Percentiles rank a stretch among this genome's conserved stretches.
These are phyloP conservation scores for Zalaria obscura DNA, from an alignment of 2,329 filamentous ascomycete species.

Conservation along the genomic window DNA sequence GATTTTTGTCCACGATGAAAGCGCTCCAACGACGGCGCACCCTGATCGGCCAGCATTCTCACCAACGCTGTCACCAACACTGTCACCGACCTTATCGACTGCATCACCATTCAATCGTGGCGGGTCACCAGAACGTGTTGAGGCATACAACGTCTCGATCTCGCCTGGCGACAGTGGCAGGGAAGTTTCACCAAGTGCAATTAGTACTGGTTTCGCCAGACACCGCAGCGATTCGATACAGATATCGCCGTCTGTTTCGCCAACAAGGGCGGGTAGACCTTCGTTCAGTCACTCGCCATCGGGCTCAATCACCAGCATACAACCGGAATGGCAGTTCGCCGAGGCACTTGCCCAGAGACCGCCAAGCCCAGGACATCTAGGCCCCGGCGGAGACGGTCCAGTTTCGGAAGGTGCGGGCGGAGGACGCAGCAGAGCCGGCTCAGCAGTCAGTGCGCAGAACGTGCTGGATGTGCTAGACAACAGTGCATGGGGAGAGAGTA, in stretches of 20 bases:
- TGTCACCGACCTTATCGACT: not conserved
- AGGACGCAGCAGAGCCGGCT: slow-evolving; percentile 46
- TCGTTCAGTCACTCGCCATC: slow-evolving; percentile 6
- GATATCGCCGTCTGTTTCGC: slow-evolving; percentile 15
- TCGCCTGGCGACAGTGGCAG: not conserved
- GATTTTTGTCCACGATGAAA: slow-evolving; percentile 75
- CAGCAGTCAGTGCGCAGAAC: slow-evolving; percentile 58
- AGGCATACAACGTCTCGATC: not conserved
- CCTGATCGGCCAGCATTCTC: slow-evolving; percentile 17
- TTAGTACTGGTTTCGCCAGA: not conserved
- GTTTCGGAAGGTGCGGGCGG: slow-evolving; percentile 7
- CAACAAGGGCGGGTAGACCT: not conserved
- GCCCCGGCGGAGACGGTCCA: slow-evolving; percentile 9
- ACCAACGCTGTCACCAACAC: not conserved
- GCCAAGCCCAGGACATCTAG: slow-evolving; percentile 17
- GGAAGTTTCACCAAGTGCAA: not conserved
- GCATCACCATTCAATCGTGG: no score
- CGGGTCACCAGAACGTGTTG: not conserved
- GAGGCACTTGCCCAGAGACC: slow-evolving; percentile 11
- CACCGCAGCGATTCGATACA: slow-evolving; percentile 17
- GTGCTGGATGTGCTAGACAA: slow-evolving; percentile 78
- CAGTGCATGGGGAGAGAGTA: slow-evolving; percentile 86
- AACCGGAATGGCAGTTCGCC: slow-evolving; percentile 30
- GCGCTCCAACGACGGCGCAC: slow-evolving; percentile 20
- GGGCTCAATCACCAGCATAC: slow-evolving; percentile 9